Evolutionary conservation across 2,329 filamentous ascomycete species (phyloP).

Genomic region (Neurospora sp.): DNA sequence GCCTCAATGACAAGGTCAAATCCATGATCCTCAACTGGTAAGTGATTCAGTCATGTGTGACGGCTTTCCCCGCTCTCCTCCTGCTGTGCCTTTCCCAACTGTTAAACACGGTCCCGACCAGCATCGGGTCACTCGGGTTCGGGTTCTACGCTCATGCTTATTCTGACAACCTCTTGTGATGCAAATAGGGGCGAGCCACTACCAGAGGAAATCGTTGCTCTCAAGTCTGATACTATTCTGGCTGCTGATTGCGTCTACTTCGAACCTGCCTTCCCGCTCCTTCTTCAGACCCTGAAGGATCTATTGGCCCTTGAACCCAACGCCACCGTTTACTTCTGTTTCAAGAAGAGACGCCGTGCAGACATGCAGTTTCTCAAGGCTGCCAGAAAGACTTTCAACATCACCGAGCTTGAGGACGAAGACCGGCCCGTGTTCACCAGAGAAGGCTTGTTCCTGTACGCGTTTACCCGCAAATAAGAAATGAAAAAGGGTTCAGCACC

Average conservation of each 20-base stretch:
- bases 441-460: slow-evolving; percentile 51
- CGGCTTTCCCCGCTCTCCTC: slow-evolving; percentile 24
- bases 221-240: slow-evolving; percentile 70
- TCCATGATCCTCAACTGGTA: slow-evolving; percentile 75
- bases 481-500: not conserved
- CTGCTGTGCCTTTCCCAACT: not conserved
- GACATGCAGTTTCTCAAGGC: slow-evolving; percentile 66
- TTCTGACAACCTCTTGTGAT: slow-evolving; percentile 11
- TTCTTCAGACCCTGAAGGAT: slow-evolving; percentile 67
- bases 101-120: not conserved
- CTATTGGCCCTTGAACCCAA: slow-evolving; percentile 63
- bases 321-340: slow-evolving; percentile 69
- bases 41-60: slow-evolving; percentile 20
- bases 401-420: slow-evolving; percentile 53
- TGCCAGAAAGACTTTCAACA: slow-evolving; percentile 54
- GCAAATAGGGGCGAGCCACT: slow-evolving; percentile 48
- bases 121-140: not conserved
- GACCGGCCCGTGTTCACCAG: slow-evolving; percentile 47
- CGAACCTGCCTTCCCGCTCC: slow-evolving; percentile 84
- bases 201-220: slow-evolving; percentile 38
- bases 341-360: slow-evolving; percentile 81
- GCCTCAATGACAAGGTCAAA: slow-evolving; percentile 50
- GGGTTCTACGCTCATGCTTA: slow-evolving; percentile 4
- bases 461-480: slow-evolving; percentile 35
- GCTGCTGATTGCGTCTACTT: slow-evolving; percentile 97